phyloP scores from a whole-genome alignment of 176 grass and related monocot genomes.

The Oryza nivara region DNA sequence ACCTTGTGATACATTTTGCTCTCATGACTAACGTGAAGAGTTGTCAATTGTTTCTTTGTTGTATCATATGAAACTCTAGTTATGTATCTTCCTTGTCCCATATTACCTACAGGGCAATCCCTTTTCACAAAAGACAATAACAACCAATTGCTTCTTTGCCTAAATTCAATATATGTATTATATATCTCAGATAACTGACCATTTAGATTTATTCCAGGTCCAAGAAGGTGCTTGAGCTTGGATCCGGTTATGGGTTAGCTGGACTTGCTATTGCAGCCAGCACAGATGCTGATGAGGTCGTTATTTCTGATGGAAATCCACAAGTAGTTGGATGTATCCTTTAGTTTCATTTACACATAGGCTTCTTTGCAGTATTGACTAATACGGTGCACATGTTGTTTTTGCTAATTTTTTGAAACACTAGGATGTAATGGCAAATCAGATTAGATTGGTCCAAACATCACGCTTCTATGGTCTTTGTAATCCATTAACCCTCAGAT shows the following conservation, averaged over 20 bases:
- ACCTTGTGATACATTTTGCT: neutral
- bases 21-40: neutral
- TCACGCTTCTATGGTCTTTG: conserved; percentile 26
- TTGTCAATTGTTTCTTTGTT: conserved; percentile 21
- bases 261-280: conserved; percentile 79
- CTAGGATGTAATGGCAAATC: neutral
- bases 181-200: conserved; percentile 26
- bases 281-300: conserved; percentile 69
- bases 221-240: conserved; percentile 94
- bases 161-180: conserved; percentile 22
- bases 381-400: neutral
- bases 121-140: conserved; percentile 16
- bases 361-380: neutral
- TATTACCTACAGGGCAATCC: conserved; percentile 18
- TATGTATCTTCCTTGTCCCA: neutral
- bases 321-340: conserved; percentile 96
- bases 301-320: conserved; percentile 97
- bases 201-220: conserved; percentile 53
- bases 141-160: conserved; percentile 16
- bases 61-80: conserved; percentile 9
- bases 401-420: conserved; percentile 16
- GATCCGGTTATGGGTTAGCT: conserved; percentile 88
- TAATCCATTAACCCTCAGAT: conserved; percentile 80
- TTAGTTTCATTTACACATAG: conserved; percentile 18
- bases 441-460: neutral